Evolutionary conservation across 495 filamentous ascomycete genomes (phyloP), one percentile per base, ranked within the genome.

Genomic region (Letharia lupina): DNA sequence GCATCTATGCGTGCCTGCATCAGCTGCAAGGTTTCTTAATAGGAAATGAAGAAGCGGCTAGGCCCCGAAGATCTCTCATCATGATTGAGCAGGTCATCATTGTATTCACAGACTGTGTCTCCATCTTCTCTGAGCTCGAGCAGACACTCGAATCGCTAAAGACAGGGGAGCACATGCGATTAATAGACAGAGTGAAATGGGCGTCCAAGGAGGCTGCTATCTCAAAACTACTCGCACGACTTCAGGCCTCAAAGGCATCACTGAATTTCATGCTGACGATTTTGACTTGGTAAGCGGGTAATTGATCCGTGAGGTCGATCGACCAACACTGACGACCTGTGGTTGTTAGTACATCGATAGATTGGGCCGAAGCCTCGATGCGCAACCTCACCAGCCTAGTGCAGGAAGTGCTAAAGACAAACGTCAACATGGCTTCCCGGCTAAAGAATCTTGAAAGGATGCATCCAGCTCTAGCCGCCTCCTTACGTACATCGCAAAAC

Each of bases 91-190:
- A 74, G 4, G 63, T 74, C 41, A 33, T 70, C 20, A 47, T 74
- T 3, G 67, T 70, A 6, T 68, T 74, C 12, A 72, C 73, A 7
- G 71, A 67, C 18, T 74, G 72, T 42, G 68, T 74, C 23, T 67
- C 62, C 1, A 67, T 66, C 11, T 73, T 74, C 56, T 74, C 73
- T 8, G 68, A 74, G 33, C 72, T 74, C 5, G 71, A 74, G 42
- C 63, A 70, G 62, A 69, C 62, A 3, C 31, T 74, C 16, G 70
- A 72, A 33, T 54, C 70, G 16, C 60, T 70, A 13, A 61, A 68
- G 45, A 56, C 58, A 13, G 67, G 58, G 13, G 70, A 65, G 16
- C 61, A 65, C 31, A 66, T 64, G 70, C 37, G 62, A 2, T 33
- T 69, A 2, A 67, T 71, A 31, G 64, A 69, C 57, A 61, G 70